Base-by-base conservation (phyloP, 306 rosid species). In the Vigna reflexopilosa region DNA sequence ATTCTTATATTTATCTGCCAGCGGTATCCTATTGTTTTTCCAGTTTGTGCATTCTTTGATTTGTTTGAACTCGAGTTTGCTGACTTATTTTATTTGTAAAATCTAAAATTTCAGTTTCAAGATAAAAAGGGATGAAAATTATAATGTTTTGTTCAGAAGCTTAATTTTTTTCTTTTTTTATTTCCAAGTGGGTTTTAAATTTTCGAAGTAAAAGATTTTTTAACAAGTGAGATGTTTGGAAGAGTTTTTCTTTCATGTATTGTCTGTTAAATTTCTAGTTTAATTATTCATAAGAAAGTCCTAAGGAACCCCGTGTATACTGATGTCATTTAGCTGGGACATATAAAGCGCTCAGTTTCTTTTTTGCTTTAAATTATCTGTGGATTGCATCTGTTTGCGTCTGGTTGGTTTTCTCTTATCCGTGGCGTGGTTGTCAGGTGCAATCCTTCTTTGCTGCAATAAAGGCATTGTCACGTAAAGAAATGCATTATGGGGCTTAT, bases 401-500 rank as follows among this genome's bases (percentile, higher is more conserved):
- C 69, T 63, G 12, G 69, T 81, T 74, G 24, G 79, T 75, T 40
- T 75, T 24, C 45, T 59, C 78, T 77, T 66, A 45, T 54, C 13
- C 71, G 16, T 67, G 48, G 78, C 19, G 40, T 58, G 78, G 69
- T 51, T 78, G 71, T 66, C 85, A 92, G 97, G 96, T 92, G 87
- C 99, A 95, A 88, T 89, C 94, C 54, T 93, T 95, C 90, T 89
- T 95, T 88, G 80, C 90, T 77, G 84, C 99, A 9, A 79, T 91
- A 86, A 93, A 90, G 84, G 99, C 98, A 51, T 85, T 93, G 80
- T 95, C 97, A 32, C 93, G 91, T 26, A 95, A 95, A 87, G 99
- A 95, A 85, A 97, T 95, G 77, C 98, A 95, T 84, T 95, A 95
- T 93, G 99, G 99, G 82, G 96, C 96, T 30, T 77, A 90, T 95